These are phyloP conservation scores for Candida ovalis DNA, from an alignment of 805 yeast genomes.

Conservation along the genomic window DNA sequence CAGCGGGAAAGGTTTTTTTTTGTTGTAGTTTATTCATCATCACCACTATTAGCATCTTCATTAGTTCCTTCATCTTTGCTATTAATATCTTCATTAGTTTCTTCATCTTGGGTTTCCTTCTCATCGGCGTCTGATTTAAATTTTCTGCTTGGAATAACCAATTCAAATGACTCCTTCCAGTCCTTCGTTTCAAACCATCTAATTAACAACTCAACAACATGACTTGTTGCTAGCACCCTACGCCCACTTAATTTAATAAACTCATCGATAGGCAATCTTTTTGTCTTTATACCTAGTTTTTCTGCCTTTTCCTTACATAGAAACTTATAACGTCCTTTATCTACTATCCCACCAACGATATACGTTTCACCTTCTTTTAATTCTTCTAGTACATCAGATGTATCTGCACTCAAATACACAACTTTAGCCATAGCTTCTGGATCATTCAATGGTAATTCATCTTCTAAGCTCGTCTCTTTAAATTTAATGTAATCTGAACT, in stretches of 20 bases:
- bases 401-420: slow-evolving; percentile 83
- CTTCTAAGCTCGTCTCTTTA: slow-evolving; percentile 35
- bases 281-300: slow-evolving; percentile 64
- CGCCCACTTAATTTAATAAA: slow-evolving; percentile 80
- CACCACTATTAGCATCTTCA: not conserved
- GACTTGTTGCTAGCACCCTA: slow-evolving; percentile 87
- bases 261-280: slow-evolving; percentile 82
- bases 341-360: slow-evolving; percentile 94
- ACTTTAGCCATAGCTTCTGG: slow-evolving; percentile 31
- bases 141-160: slow-evolving; percentile 83
- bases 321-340: slow-evolving; percentile 82
- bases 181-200: slow-evolving; percentile 74
- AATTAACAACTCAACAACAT: slow-evolving; percentile 84
- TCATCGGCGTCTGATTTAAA: slow-evolving; percentile 24
- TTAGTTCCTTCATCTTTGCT: not conserved
- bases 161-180: slow-evolving; percentile 85
- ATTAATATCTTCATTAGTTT: not conserved
- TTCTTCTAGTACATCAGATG: slow-evolving; percentile 61
- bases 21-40: not conserved
- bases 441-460: slow-evolving; percentile 23
- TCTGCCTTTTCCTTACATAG: slow-evolving; percentile 82
- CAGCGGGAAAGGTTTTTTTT: not conserved
- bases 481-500: slow-evolving; percentile 48
- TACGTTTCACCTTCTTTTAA: slow-evolving; percentile 72
- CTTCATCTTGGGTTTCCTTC: not conserved